These are phyloP conservation scores for Monosporascus sp. DNA, from an alignment of 2,329 filamentous ascomycete species.

Conservation along the genomic window DNA sequence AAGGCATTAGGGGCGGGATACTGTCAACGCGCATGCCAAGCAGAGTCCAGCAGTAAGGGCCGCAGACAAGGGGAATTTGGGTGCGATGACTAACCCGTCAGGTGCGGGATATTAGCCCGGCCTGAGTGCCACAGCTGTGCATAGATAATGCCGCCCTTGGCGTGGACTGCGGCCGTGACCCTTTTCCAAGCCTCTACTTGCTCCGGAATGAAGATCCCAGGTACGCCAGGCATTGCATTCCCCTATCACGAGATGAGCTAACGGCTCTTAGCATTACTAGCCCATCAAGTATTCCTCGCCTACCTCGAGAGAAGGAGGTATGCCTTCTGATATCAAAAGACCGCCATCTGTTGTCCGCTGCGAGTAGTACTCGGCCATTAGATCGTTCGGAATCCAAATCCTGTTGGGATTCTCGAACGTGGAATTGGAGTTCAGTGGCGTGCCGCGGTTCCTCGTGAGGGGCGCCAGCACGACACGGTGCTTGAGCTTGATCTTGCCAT, in stretches of 20 bases:
- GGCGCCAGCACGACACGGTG: conserved; percentile 49
- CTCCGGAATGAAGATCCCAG: conserved; percentile 48
- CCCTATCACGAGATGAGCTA: not conserved
- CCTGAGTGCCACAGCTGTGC: conserved; percentile 58
- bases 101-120: conserved; percentile 27
- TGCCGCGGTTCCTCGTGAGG: conserved; percentile 47
- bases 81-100: conserved; percentile 5
- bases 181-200: conserved; percentile 54
- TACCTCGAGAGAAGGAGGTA: conserved; percentile 39
- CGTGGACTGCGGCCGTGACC: conserved; percentile 54
- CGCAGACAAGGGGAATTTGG: too few relatives aligned
- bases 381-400: conserved; percentile 40
- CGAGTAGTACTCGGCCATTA: conserved; percentile 36
- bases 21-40: not conserved
- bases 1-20: not conserved
- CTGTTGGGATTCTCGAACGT: conserved; percentile 44
- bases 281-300: conserved; percentile 12
- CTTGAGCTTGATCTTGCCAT: conserved; percentile 39
- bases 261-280: not conserved
- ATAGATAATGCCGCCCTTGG: conserved; percentile 52
- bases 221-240: conserved; percentile 36
- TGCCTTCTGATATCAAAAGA: conserved; percentile 38
- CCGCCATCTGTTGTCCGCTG: conserved; percentile 37
- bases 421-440: conserved; percentile 35
- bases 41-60: too few relatives aligned